Evolutionary conservation across 169 alveolate genomes (phyloP).

Genomic region (Plasmodium vivax): DNA sequence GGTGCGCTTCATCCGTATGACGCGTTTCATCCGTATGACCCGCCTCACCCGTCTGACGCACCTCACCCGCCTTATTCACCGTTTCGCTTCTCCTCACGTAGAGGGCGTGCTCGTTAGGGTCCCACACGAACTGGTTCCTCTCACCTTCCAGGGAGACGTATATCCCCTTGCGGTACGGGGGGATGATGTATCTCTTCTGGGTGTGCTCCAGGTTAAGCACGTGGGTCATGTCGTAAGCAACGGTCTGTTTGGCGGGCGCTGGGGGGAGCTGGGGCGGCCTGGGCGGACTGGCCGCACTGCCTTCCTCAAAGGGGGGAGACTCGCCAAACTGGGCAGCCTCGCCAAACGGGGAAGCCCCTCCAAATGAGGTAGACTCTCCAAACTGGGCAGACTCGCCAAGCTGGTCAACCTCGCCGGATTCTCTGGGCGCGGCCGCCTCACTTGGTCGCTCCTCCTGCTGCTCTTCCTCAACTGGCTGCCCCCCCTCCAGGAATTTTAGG

Average conservation of each 20-base stretch:
- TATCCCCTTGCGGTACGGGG: slow-evolving; percentile 68
- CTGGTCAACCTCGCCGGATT: too few relatives aligned
- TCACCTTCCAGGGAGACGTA: slow-evolving; percentile 16
- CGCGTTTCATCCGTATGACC: too few relatives aligned
- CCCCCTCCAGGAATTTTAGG: not conserved
- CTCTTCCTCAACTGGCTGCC: not conserved
- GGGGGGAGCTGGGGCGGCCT: not conserved
- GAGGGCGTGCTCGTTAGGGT: not conserved
- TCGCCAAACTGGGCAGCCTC: too few relatives aligned
- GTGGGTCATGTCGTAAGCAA: slow-evolving; percentile 27
- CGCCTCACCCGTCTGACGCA: too few relatives aligned
- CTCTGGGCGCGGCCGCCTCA: not conserved
- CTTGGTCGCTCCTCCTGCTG: too few relatives aligned
- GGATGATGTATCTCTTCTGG: slow-evolving; percentile 29
- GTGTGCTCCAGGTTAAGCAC: slow-evolving; percentile 11
- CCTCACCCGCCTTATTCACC: not conserved
- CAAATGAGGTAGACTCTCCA: too few relatives aligned
- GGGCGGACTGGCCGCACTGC: not conserved
- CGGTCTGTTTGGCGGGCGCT: not conserved
- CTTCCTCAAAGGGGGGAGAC: not conserved
- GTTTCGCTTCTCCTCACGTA: slow-evolving; percentile 2
- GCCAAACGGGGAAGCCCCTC: too few relatives aligned
- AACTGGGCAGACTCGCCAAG: too few relatives aligned
- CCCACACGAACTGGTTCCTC: slow-evolving; percentile 2
- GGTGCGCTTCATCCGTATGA: too few relatives aligned